Percentiles rank a stretch among this genome's conserved stretches.
Evolutionary conservation across 768 basidiomycete genomes (phyloP).

Genomic region (Vararia minispora): DNA sequence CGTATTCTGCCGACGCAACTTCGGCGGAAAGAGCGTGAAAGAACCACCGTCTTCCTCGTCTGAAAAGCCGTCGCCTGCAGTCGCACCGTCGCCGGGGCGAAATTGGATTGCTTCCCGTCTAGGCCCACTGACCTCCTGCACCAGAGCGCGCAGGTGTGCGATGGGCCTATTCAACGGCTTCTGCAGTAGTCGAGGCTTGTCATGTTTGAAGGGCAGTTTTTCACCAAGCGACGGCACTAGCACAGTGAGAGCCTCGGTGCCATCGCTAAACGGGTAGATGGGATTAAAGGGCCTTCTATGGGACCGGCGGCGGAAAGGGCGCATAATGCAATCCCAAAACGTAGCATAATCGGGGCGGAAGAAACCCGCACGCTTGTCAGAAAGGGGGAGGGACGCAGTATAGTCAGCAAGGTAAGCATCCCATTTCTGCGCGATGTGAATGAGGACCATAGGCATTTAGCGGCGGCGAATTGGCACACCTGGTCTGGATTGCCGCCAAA

Average conservation of each 20-base stretch:
- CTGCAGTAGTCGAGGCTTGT: slow-evolving; percentile 1
- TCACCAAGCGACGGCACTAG: too few species aligned
- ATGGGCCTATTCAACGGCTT: slow-evolving; percentile 3
- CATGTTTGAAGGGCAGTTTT: not conserved
- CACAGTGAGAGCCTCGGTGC: too few species aligned
- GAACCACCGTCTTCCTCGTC: slow-evolving; percentile 46
- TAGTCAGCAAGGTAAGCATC: slow-evolving; percentile 55
- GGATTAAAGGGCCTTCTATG: too few species aligned
- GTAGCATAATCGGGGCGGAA: slow-evolving; percentile 40
- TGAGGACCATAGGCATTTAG: not conserved
- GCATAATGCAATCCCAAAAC: slow-evolving; percentile 47
- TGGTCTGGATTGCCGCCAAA: slow-evolving; percentile 63
- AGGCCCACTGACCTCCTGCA: slow-evolving; percentile 21
- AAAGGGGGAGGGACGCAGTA: slow-evolving; percentile 36
- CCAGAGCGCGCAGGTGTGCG: slow-evolving; percentile 4
- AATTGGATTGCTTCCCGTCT: slow-evolving; percentile 33
- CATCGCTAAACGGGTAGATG: too few species aligned
- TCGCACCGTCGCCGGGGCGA: slow-evolving; percentile 17
- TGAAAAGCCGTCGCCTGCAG: slow-evolving; percentile 28
- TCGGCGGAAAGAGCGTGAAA: too few species aligned
- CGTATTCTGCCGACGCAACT: not conserved
- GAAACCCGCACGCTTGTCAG: slow-evolving; percentile 37
- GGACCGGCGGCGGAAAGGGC: slow-evolving; percentile 33
- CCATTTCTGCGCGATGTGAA: slow-evolving; percentile 40
- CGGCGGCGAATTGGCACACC: slow-evolving; percentile 23